Base-by-base conservation (phyloP, 140 eudicot genomes). In the Ambrosia hybrid region DNA sequence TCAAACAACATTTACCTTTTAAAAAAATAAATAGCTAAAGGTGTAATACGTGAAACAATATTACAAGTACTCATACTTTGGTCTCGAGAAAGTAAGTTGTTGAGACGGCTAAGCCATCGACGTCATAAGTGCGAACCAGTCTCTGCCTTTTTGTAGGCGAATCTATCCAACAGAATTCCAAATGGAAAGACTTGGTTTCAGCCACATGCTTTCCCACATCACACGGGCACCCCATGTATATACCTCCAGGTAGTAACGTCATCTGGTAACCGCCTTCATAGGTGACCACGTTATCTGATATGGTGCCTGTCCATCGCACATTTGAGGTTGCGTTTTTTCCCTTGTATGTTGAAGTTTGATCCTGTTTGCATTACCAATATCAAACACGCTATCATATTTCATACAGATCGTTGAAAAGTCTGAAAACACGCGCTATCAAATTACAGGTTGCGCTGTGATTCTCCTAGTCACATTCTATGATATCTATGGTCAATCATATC, bases 171-270 rank as follows among this genome's bases (percentile, higher is more conserved):
- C 99, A 94, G 33, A 94, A 83, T 71, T 94, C 99, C 70, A 94
- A 64, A 74, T 94, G 99, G 77, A 94, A 94, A 49, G 91, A 71
- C 74, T 70, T 88, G 77, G 82, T 72, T 26, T 94, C 92, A 17
- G 76, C 85, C 43, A 93, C 88, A 52, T 89, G 85, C 69, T 93
- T 86, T 39, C 88, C 86, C 0, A 93, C 80, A 72, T 93, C 86
- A 58, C 85, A 78, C 4, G 99, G 99, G 78, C 88, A 93, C 39
- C 97, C 99, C 97, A 93, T 88, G 85, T 93, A 93, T 84, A 93
- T 90, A 58, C 99, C 99, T 13, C 93, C 96, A 2, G 99, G 99
- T 58, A 93, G 78, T 26, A 90, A 58, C 16, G 89, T 86, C 11
- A 81, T 46, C 79, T 90, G 94, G 70, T 68, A 93, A 65, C 96